phyloP scores from a whole-genome alignment of 2,329 filamentous ascomycete genomes.

The Aspergillus fumigatiaffinis region DNA sequence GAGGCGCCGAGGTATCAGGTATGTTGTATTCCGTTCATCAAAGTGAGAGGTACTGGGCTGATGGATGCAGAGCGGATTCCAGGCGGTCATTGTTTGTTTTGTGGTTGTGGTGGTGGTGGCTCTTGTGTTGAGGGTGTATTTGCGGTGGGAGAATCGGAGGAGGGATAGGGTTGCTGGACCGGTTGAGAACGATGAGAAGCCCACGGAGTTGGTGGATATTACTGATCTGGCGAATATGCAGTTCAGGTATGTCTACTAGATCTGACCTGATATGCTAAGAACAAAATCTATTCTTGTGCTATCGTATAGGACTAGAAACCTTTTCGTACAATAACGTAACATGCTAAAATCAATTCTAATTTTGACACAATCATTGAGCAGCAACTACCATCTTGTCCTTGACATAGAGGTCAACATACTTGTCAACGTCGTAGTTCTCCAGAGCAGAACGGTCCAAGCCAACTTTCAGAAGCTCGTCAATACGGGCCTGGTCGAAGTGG shows the following conservation, averaged over 20 bases:
- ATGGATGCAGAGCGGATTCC: slow-evolving; percentile 13
- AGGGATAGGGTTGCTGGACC: slow-evolving; percentile 1
- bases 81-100: slow-evolving; percentile 16
- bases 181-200: not conserved
- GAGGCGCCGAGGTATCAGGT: slow-evolving; percentile 35
- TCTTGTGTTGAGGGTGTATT: slow-evolving; percentile 10
- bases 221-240: slow-evolving; percentile 14
- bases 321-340: not conserved
- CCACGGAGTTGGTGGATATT: slow-evolving; percentile 8
- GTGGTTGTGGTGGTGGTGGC: slow-evolving; percentile 9
- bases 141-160: slow-evolving; percentile 12
- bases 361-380: slow-evolving; percentile 7
- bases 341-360: slow-evolving; percentile 4
- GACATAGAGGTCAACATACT: slow-evolving; percentile 86
- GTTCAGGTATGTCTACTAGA: slow-evolving; percentile 16
- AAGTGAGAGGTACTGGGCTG: not conserved
- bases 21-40: slow-evolving; percentile 9
- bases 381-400: slow-evolving; percentile 46
- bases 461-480: slow-evolving; percentile 77
- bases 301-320: slow-evolving; percentile 1
- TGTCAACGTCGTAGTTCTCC: slow-evolving; percentile 78
- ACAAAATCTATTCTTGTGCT: not conserved
- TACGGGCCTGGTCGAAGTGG: slow-evolving; percentile 72
- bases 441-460: slow-evolving; percentile 71
- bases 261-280: not conserved